phyloP scores from a whole-genome alignment of 495 filamentous ascomycete species.

The Trichoderma virens region DNA sequence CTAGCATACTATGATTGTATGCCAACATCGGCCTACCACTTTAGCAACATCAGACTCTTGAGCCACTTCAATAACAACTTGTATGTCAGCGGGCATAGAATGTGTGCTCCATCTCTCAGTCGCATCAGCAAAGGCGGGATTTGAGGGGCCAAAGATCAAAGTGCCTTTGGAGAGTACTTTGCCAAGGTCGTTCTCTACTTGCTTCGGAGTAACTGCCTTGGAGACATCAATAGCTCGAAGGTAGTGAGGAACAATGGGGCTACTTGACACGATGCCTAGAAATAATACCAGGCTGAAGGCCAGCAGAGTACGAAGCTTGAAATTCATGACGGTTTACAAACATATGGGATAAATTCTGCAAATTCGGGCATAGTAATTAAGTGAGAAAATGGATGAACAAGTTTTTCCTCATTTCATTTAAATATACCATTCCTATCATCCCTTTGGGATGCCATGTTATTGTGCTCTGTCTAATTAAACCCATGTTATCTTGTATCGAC shows the following conservation, averaged over 20 bases:
- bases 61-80: constrained; percentile 12
- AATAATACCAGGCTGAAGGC: neutral
- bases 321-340: neutral
- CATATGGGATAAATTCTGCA: neutral
- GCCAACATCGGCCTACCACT: neutral
- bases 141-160: constrained; percentile 11
- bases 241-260: neutral
- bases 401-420: no score
- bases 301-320: neutral
- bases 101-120: constrained; percentile 10
- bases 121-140: neutral
- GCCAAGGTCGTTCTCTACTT: neutral
- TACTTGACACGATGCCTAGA: neutral
- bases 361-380: no score
- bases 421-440: no score
- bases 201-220: neutral
- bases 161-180: constrained; percentile 1
- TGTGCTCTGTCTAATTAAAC: no score
- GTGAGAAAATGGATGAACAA: no score
- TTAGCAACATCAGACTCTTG: constrained; percentile 11
- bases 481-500: no score
- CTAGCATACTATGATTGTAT: neutral
- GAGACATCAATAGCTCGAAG: neutral
- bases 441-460: no score
- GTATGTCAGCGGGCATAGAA: constrained; percentile 8